phyloP scores from a whole-genome alignment of 2,329 filamentous ascomycete genomes.

The Mycocentrospora acerina region DNA sequence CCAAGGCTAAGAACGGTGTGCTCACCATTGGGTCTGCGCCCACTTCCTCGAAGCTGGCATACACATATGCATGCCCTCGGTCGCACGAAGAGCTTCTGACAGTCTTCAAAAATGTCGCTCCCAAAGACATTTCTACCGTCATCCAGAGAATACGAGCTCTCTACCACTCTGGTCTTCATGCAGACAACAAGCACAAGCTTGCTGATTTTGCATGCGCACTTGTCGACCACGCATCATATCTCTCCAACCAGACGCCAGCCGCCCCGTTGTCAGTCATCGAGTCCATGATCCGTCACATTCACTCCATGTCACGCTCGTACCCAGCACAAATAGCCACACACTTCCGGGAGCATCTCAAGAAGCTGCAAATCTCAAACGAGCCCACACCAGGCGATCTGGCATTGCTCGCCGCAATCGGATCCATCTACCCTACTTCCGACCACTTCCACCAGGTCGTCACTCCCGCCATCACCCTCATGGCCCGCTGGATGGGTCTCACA shows the following conservation, averaged over 20 bases:
- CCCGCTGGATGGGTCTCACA: constrained; percentile 78
- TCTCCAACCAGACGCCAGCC: constrained; percentile 53
- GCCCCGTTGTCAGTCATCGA: constrained; percentile 72
- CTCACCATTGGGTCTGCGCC: constrained; percentile 42
- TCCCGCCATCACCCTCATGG: constrained; percentile 82
- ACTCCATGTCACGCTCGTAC: constrained; percentile 87
- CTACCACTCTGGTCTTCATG: constrained; percentile 85
- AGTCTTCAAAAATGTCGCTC: constrained; percentile 62
- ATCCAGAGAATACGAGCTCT: constrained; percentile 87
- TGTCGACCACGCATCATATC: constrained; percentile 65
- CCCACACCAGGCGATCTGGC: constrained; percentile 70
- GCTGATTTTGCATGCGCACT: constrained; percentile 66
- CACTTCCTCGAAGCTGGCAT: constrained; percentile 63
- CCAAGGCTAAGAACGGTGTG: constrained; percentile 45
- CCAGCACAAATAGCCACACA: constrained; percentile 74
- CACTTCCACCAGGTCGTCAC: constrained; percentile 96
- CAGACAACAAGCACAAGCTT: constrained; percentile 82
- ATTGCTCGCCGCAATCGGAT: constrained; percentile 78
- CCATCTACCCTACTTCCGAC: constrained; percentile 91
- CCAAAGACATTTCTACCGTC: constrained; percentile 70
- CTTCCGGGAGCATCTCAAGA: constrained; percentile 72
- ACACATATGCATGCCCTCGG: constrained; percentile 82
- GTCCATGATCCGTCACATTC: constrained; percentile 81
- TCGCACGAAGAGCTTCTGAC: constrained; percentile 72
- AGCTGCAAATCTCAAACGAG: constrained; percentile 57